Evolutionary conservation across 768 basidiomycete species (phyloP).

Genomic region (Tulasnella sp.): DNA sequence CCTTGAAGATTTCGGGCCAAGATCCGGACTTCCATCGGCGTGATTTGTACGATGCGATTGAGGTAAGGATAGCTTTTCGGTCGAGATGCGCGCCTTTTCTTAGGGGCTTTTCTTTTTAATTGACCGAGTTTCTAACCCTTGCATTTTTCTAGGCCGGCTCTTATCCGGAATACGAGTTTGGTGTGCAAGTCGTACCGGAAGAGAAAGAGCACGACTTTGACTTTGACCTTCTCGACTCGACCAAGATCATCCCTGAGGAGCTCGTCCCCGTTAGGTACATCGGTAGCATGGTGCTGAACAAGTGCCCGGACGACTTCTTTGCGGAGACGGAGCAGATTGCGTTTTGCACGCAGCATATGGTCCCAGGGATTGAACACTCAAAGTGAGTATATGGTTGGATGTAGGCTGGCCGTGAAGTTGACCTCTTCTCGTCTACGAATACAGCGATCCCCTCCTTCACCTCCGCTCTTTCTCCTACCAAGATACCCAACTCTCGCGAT

Average conservation of each 20-base stretch:
- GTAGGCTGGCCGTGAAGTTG: constrained; percentile 66
- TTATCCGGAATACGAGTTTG: constrained; percentile 74
- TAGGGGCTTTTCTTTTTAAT: too few species aligned
- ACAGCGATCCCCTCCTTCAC: constrained; percentile 66
- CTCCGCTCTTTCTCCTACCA: constrained; percentile 84
- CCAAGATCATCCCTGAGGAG: constrained; percentile 83
- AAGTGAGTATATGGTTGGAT: constrained; percentile 35
- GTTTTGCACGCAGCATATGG: constrained; percentile 61
- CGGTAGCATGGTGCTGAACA: constrained; percentile 52
- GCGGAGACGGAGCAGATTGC: constrained; percentile 85
- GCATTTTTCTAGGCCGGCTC: constrained; percentile 47
- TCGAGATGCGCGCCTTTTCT: too few species aligned
- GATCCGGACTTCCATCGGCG: constrained; percentile 91
- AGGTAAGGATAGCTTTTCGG: constrained; percentile 30
- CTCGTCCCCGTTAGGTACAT: constrained; percentile 71
- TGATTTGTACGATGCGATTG: constrained; percentile 80
- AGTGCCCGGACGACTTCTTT: constrained; percentile 60
- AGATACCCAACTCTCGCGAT: constrained; percentile 75
- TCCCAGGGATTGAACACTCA: constrained; percentile 50
- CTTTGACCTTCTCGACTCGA: constrained; percentile 83
- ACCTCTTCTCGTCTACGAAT: constrained; percentile 30
- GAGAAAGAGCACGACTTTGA: constrained; percentile 74
- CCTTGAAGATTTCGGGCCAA: constrained; percentile 73
- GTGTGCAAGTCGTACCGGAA: constrained; percentile 68
- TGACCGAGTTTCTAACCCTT: too few species aligned